A percentile compares a stretch with the other conserved stretches of the same genome.
Evolutionary conservation across 106 monocot species (phyloP).

Genomic region (Cymbidium sinense): DNA sequence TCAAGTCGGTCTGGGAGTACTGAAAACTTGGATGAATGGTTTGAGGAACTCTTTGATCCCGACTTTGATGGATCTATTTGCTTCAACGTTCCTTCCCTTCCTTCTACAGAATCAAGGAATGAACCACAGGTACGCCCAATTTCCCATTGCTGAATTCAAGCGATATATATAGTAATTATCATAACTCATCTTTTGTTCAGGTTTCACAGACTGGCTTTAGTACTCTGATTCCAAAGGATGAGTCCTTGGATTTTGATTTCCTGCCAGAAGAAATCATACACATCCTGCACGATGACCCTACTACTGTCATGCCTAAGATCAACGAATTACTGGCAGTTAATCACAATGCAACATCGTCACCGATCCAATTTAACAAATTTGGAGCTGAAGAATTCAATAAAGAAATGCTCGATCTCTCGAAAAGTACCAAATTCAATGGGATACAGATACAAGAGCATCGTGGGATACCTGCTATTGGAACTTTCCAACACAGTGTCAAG

Average conservation of each 20-base stretch:
- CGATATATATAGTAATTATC: no score
- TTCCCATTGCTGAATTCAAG: background rate
- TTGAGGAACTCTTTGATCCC: constrained; percentile 44
- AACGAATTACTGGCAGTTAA: background rate
- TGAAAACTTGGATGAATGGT: constrained; percentile 42
- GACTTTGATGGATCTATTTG: constrained; percentile 35
- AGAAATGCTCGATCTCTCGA: background rate
- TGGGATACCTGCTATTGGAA: background rate
- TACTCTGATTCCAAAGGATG: constrained; percentile 22
- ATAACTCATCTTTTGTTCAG: background rate
- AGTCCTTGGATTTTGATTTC: constrained; percentile 15
- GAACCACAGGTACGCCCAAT: constrained; percentile 11
- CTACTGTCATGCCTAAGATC: background rate
- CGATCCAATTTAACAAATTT: background rate
- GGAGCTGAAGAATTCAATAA: background rate
- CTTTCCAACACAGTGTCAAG: constrained; percentile 9
- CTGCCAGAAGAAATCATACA: constrained; percentile 23
- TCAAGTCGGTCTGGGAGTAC: constrained; percentile 15
- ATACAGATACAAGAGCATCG: constrained; percentile 36
- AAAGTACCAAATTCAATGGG: constrained; percentile 5
- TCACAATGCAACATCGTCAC: background rate
- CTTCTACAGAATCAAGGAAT: constrained; percentile 16
- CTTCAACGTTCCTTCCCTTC: constrained; percentile 13
- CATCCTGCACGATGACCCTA: constrained; percentile 10
- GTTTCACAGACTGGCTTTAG: constrained; percentile 17